phyloP scores from a whole-genome alignment of 2,329 filamentous ascomycete species.

The Colletotrichum sp. region DNA sequence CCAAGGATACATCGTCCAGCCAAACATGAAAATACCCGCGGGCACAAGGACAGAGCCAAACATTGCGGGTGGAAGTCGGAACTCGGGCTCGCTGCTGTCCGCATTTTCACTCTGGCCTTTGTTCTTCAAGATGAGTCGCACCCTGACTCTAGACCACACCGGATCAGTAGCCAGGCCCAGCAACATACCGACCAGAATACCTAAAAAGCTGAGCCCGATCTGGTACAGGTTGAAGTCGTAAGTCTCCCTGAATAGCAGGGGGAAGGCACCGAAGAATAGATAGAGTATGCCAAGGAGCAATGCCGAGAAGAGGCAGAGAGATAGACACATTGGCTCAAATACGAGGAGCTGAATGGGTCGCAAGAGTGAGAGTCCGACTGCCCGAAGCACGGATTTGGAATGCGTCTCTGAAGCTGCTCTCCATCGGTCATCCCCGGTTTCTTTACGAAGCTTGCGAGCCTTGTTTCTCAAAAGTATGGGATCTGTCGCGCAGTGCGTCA shows the following conservation, averaged over 20 bases:
- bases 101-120: conserved; percentile 53
- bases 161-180: conserved; percentile 65
- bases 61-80: conserved; percentile 78
- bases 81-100: conserved; percentile 81
- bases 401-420: conserved; percentile 78
- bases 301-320: conserved; percentile 82
- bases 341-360: conserved; percentile 80
- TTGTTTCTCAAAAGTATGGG: conserved; percentile 76
- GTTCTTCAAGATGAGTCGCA: conserved; percentile 59
- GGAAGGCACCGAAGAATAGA: conserved; percentile 89
- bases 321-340: conserved; percentile 85
- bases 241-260: conserved; percentile 75
- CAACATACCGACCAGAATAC: conserved; percentile 72
- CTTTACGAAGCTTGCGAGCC: conserved; percentile 70
- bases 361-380: conserved; percentile 63
- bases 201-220: conserved; percentile 79
- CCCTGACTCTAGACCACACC: conserved; percentile 68
- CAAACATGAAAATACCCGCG: conserved; percentile 85
- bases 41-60: conserved; percentile 79
- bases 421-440: conserved; percentile 79
- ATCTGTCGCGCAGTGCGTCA: conserved; percentile 49
- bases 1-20: conserved; percentile 77
- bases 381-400: conserved; percentile 68
- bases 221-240: conserved; percentile 83
- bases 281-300: conserved; percentile 89